Conservation (phyloP, 2,329 filamentous ascomycete genomes). For the Arthrobotrys conoides region DNA sequence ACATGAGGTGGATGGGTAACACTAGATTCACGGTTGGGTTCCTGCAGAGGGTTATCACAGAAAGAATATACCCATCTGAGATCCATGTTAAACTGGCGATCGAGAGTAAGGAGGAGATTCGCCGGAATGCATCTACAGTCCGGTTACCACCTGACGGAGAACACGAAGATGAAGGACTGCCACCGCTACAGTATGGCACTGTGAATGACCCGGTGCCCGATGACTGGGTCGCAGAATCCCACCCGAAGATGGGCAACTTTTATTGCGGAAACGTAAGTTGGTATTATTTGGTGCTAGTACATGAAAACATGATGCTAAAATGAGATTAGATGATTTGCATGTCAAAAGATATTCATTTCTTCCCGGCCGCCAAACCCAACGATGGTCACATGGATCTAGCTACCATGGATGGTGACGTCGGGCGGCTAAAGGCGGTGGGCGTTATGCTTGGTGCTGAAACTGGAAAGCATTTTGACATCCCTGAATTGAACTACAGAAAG, state of each 20-base stretch:
- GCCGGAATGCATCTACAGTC: slow-evolving; percentile 67
- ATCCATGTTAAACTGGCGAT: slow-evolving; percentile 87
- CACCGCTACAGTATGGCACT: slow-evolving; percentile 82
- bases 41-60: slow-evolving; percentile 80
- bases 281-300: not conserved
- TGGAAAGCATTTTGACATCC: slow-evolving; percentile 83
- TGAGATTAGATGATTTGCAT: slow-evolving; percentile 83
- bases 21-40: slow-evolving; percentile 88
- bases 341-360: slow-evolving; percentile 89
- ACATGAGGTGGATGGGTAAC: slow-evolving; percentile 92
- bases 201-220: slow-evolving; percentile 81
- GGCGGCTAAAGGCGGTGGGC: slow-evolving; percentile 76
- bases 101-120: slow-evolving; percentile 80
- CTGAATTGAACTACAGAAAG: slow-evolving; percentile 82
- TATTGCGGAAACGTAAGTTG: slow-evolving; percentile 85
- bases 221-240: slow-evolving; percentile 81
- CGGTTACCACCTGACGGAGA: slow-evolving; percentile 60
- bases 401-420: slow-evolving; percentile 81
- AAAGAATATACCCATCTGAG: slow-evolving; percentile 88
- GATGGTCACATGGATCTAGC: slow-evolving; percentile 91
- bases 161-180: slow-evolving; percentile 72
- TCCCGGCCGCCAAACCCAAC: slow-evolving; percentile 82
- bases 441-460: slow-evolving; percentile 80
- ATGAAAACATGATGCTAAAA: not conserved
- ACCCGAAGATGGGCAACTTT: slow-evolving; percentile 88